A percentile compares a stretch with the other conserved stretches of the same genome.
Evolutionary conservation across 1,284 basidiomycete species (phyloP).

Genomic region (Lignosus rhinocerotis): DNA sequence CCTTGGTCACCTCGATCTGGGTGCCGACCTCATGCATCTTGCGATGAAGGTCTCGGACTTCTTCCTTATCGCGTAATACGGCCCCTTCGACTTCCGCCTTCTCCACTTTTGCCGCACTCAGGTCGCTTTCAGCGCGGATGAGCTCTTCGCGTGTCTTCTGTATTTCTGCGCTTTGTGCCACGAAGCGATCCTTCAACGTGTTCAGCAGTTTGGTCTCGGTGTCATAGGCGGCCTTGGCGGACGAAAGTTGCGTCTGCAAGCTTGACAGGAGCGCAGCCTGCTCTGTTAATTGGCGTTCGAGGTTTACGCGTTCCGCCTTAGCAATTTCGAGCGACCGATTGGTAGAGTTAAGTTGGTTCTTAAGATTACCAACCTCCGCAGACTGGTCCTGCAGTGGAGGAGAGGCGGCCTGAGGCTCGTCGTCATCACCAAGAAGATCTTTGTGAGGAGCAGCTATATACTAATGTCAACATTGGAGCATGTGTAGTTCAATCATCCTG

Average conservation of each 20-base stretch:
- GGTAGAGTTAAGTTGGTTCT: conserved; percentile 85
- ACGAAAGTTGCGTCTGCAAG: conserved; percentile 73
- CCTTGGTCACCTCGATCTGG: conserved; percentile 73
- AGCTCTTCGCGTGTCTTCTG: conserved; percentile 77
- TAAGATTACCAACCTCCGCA: conserved; percentile 83
- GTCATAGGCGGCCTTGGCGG: conserved; percentile 81
- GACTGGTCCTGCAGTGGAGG: conserved; percentile 66
- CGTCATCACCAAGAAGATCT: conserved; percentile 75
- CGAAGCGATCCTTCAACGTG: conserved; percentile 72
- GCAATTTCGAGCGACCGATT: conserved; percentile 64
- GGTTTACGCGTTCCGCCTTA: conserved; percentile 55
- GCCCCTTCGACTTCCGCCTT: conserved; percentile 91
- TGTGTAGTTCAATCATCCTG: not conserved
- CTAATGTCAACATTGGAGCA: not conserved
- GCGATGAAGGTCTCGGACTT: conserved; percentile 84
- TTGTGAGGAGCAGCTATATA: conserved; percentile 30
- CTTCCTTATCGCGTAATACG: conserved; percentile 92
- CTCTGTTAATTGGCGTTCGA: conserved; percentile 59
- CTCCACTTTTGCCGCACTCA: conserved; percentile 87
- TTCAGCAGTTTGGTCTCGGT: conserved; percentile 78
- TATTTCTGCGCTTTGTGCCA: conserved; percentile 77
- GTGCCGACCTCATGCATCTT: conserved; percentile 81
- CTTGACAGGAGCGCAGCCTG: conserved; percentile 72
- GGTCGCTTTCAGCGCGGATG: conserved; percentile 89
- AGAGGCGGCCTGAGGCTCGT: conserved; percentile 51